These are phyloP conservation scores for Penicillium chermesinum DNA, from an alignment of 495 filamentous ascomycete species.

Conservation along the genomic window DNA sequence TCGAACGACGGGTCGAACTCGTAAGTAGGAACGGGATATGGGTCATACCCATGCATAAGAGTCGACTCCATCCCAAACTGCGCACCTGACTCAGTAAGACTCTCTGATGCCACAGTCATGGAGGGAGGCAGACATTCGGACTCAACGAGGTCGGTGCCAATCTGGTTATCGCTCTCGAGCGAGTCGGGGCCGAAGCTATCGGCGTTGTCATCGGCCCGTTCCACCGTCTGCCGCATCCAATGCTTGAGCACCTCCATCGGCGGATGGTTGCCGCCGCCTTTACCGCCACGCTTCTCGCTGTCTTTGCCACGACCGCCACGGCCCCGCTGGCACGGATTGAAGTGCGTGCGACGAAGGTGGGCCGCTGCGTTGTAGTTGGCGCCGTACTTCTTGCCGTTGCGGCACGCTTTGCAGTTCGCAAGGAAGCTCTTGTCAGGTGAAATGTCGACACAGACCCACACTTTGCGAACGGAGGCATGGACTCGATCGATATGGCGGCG, in stretches of 20 bases:
- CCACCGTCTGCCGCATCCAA: slow-evolving; percentile 73
- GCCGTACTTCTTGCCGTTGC: slow-evolving; percentile 70
- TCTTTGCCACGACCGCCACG: slow-evolving; percentile 50
- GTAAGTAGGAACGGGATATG: slow-evolving; percentile 21
- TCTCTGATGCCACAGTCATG: not conserved
- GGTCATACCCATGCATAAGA: slow-evolving; percentile 28
- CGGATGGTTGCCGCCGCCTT: slow-evolving; percentile 77
- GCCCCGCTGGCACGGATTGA: slow-evolving; percentile 60
- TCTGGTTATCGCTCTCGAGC: not conserved
- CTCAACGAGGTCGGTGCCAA: not conserved
- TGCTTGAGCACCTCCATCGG: slow-evolving; percentile 73
- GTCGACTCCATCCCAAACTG: slow-evolving; percentile 25
- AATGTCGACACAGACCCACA: slow-evolving; percentile 75
- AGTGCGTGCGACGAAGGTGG: slow-evolving; percentile 85
- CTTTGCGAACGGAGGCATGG: slow-evolving; percentile 67
- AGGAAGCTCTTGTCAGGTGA: slow-evolving; percentile 58
- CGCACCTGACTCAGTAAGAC: not conserved
- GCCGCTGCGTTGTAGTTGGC: slow-evolving; percentile 96
- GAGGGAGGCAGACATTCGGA: not conserved
- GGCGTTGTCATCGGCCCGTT: slow-evolving; percentile 35
- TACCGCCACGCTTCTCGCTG: slow-evolving; percentile 68
- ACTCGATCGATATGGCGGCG: slow-evolving; percentile 78
- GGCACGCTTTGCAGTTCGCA: slow-evolving; percentile 83
- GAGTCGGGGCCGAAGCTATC: not conserved
- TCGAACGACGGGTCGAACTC: slow-evolving; percentile 27